Evolutionary conservation across 2,329 filamentous ascomycete genomes (phyloP).

Genomic region (Sporothrix protearum): DNA sequence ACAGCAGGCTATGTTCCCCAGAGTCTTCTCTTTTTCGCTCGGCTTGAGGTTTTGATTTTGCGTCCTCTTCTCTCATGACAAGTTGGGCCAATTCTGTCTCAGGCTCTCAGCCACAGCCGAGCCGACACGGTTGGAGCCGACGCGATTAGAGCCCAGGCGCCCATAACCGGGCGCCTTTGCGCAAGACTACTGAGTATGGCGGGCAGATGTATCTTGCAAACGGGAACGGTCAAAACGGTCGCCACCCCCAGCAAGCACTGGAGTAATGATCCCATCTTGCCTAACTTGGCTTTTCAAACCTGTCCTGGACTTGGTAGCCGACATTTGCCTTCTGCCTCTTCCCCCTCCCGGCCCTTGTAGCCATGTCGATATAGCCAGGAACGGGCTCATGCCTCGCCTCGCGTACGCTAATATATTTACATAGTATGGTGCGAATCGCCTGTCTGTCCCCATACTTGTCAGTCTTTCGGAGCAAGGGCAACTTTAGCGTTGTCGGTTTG

Average conservation of each 20-base stretch:
- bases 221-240: neutral
- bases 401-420: neutral
- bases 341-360: neutral
- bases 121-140: neutral
- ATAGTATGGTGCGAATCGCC: neutral
- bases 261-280: neutral
- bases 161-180: neutral
- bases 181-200: neutral
- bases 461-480: neutral
- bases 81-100: too few species aligned
- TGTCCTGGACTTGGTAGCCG: neutral
- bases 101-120: neutral
- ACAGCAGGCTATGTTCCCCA: neutral
- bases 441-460: neutral
- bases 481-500: neutral
- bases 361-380: neutral
- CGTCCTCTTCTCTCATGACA: too few species aligned
- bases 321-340: neutral
- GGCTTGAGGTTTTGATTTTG: too few species aligned
- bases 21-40: neutral
- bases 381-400: neutral
- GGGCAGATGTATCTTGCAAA: neutral
- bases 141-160: neutral
- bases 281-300: neutral
- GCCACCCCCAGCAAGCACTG: neutral